phyloP scores from a whole-genome alignment of 805 yeast species.

The Crinitomyces ghanaensis region DNA sequence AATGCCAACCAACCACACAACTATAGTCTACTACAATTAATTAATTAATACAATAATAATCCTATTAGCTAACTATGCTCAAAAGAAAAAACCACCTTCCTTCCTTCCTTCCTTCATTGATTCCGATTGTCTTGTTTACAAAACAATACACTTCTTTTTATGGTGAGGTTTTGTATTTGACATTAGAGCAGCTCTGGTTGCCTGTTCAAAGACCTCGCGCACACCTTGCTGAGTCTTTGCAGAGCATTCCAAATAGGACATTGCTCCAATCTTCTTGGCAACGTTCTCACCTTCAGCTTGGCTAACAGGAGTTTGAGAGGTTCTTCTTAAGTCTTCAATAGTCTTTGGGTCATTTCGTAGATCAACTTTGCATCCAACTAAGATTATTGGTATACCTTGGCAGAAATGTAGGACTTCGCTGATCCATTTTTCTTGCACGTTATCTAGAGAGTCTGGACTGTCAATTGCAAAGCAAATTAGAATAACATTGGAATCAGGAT shows the following conservation, averaged over 20 bases:
- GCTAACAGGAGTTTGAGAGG: constrained; percentile 71
- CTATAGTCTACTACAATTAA: constrained; percentile 2
- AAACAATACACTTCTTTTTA: constrained; percentile 60
- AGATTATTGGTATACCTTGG: constrained; percentile 83
- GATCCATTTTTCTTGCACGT: constrained; percentile 93
- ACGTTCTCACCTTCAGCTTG: constrained; percentile 75
- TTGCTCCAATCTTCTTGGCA: constrained; percentile 82
- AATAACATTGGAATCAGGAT: constrained; percentile 87
- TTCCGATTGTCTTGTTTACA: no score
- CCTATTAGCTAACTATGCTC: not conserved
- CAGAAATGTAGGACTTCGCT: constrained; percentile 90
- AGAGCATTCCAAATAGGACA: constrained; percentile 81
- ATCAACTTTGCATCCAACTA: constrained; percentile 88
- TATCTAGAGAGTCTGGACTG: constrained; percentile 83
- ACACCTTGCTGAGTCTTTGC: constrained; percentile 89
- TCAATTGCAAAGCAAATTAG: constrained; percentile 86
- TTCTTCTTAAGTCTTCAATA: constrained; percentile 59
- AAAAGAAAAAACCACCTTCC: not conserved
- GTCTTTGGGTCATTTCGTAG: constrained; percentile 73
- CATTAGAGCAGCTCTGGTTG: constrained; percentile 80
- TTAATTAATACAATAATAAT: not conserved
- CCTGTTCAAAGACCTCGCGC: constrained; percentile 84
- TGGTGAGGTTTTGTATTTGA: constrained; percentile 42
- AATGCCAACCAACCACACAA: not conserved
- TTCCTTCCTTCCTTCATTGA: not conserved